Conservation (phyloP, 306 rosid species). For the Bauhinia variegata region DNA sequence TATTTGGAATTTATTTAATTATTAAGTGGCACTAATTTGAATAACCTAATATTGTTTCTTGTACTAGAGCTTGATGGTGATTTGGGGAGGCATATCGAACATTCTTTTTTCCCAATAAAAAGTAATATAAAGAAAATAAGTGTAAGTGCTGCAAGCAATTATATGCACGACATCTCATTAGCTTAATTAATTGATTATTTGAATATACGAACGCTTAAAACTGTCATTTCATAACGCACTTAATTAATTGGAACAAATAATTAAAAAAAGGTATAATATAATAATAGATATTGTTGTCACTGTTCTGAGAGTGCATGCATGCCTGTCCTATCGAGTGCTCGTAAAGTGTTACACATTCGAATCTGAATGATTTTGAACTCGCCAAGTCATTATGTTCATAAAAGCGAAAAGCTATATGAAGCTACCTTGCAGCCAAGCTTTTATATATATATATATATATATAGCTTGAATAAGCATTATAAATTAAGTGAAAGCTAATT, state of each 20-base stretch:
- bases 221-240: background rate
- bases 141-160: constrained; percentile 3
- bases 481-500: too few species aligned
- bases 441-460: too few species aligned
- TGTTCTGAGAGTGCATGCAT: background rate
- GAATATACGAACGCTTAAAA: background rate
- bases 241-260: background rate
- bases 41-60: too few species aligned
- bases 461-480: too few species aligned
- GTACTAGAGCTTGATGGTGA: background rate
- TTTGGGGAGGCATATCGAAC: background rate
- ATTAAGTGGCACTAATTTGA: background rate
- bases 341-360: background rate
- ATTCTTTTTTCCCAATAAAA: background rate
- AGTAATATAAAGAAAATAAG: background rate
- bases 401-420: too few species aligned
- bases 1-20: background rate
- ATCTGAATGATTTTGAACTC: too few species aligned
- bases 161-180: background rate
- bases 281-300: background rate
- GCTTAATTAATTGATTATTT: background rate
- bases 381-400: background rate
- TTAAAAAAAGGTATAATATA: too few species aligned
- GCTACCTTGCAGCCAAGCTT: too few species aligned
- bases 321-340: background rate